A percentile compares a stretch with the other conserved stretches of the same genome.
These are phyloP conservation scores for Alnus rubra DNA, from an alignment of 306 rosid species.

Conservation along the genomic window DNA sequence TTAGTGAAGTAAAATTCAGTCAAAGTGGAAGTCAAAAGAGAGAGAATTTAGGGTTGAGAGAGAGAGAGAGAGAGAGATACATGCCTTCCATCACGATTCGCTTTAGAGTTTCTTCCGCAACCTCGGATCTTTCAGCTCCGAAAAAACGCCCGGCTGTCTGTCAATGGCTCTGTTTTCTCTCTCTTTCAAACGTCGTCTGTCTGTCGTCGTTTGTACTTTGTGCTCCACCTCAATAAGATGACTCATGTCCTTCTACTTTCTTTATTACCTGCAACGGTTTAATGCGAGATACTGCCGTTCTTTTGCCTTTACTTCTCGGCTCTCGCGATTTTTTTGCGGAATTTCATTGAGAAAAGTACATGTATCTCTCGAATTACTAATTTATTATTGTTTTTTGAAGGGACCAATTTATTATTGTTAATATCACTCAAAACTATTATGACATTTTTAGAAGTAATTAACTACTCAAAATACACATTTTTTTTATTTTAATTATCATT, in stretches of 20 bases:
- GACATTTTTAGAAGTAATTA: no score
- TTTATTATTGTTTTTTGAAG: no score
- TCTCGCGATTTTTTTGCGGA: no score
- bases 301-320: background rate
- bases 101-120: constrained; percentile 2
- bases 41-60: constrained; percentile 48
- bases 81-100: constrained; percentile 50
- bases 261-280: constrained; percentile 3
- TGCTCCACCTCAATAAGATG: background rate
- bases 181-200: background rate
- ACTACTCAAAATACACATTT: no score
- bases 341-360: no score
- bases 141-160: background rate
- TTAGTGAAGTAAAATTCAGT: constrained; percentile 26
- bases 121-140: constrained; percentile 47
- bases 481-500: no score
- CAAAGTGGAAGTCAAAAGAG: constrained; percentile 34
- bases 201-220: background rate
- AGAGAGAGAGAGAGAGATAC: background rate
- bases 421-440: no score
- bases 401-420: no score
- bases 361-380: no score
- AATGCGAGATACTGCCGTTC: background rate
- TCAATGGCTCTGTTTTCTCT: background rate
- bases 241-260: background rate